Base-by-base conservation (phyloP, 768 basidiomycete genomes). In the Boletus tylopilopsis region DNA sequence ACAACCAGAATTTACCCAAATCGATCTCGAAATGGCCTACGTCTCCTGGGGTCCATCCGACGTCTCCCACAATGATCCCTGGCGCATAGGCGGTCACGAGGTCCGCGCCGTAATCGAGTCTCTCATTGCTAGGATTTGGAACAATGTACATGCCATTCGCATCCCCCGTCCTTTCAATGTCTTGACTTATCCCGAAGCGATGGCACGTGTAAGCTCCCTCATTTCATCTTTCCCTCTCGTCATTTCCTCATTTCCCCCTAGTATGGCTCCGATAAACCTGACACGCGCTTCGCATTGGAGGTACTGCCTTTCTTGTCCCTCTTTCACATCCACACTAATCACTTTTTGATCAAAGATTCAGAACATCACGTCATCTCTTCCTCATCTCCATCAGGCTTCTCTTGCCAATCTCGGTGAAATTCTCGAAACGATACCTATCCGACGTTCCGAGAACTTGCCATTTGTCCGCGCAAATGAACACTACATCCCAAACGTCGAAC, bases 11-110 rank as follows among this genome's bases (percentile, higher is more conserved):
- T 97, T 97, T 69, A 97, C 94, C 19, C 94, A 97, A 71, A 76
- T 97, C 53, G 94, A 97, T 81, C 69, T 97, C 54, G 94, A 97
- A 71, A 94, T 96, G 89, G 92, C 88, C 2, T 97, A 88, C 69
- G 85, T 94, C 16, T 86, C 87, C 8, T 96, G 94, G 84, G 86
- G 85, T 42, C 56, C 61, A 4, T 47, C 50, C 15, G 9, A 18
- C 10, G 10, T 42, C 16, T 44, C 63, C 37, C 55, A 62, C 27
- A 33, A 49, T 29, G 68, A 77, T 49, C 50, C 54, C 10, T 97
- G 94, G 94, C 75, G 82, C 45, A 94, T 97, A 46, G 94, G 94
- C 21, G 94, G 91, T 16, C 66, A 65, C 22, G 83, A 96, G 74
- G 84, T 97, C 36, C 84, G 90, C 64, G 73, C 81, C 54, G 76